Evolutionary conservation across 495 filamentous ascomycete species (phyloP), one percentile per base, ranked within the genome.

Genomic region (Hyaloscypha finlandica): DNA sequence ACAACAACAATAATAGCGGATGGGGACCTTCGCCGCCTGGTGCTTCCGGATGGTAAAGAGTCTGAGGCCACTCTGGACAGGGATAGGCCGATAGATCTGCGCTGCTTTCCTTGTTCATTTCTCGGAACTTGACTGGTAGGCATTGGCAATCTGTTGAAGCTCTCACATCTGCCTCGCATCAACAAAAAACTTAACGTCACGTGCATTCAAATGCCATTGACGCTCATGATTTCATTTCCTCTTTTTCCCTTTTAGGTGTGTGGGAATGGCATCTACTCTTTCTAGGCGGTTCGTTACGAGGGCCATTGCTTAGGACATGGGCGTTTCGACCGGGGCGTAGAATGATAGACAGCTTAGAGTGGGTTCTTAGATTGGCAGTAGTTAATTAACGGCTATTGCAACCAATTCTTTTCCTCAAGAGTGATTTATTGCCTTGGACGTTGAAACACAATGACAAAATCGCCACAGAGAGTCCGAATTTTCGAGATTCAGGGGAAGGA

Each of bases 231-330:
- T 48, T 48, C 42, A 14, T 48, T 48, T 48, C 16, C 42, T 48
- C 42, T 0, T 48, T 48, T 48, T 19, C 16, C 16, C 11, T 14
- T 48, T 14, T 19, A 16, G 11, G 6, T 48, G 9, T 5, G 53
- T 56, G 53, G 53, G 53, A 8, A 31, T 56, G 53, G 22, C 53
- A 6, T 29, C 16, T 56, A 12, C 16, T 29, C 20, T 29, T 56
- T 19, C 19, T 12, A 12, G 53, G 20, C 53, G 53, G 53, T 29
- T 31, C 53, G 20, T 56, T 11, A 56, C 29, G 22, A 56, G 53
- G 42, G 42, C 53, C 53, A 56, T 56, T 25, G 22, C 29, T 56
- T 25, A 8, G 53, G 53, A 56, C 53, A 56, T 56, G 53, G 53
- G 53, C 53, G 53, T 56, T 12, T 56, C 29, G 53, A 31, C 20